Base-by-base conservation (phyloP, 108 stramenopile species). In the Bacterosira constricta region DNA sequence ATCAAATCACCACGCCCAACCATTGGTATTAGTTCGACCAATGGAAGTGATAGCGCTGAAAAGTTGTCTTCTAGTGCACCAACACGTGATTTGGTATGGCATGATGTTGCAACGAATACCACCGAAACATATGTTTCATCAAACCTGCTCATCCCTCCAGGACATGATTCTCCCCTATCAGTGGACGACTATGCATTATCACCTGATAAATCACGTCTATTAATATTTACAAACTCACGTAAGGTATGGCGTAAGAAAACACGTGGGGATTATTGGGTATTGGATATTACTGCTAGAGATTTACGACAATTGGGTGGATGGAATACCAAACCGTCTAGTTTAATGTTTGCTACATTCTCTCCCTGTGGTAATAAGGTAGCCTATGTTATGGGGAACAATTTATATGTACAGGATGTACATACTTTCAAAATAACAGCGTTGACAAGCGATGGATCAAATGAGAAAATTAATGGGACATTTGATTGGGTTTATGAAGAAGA, bases 401-500 rank as follows among this genome's bases (percentile, higher is more conserved):
- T 77, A 2, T 69, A 77, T 23, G 75, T 69, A 0, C 75, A 77
- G 66, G 75, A 77, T 63, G 66, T 77, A 32, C 75, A 77, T 49
- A 77, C 75, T 11, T 77, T 77, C 42, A 53, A 69, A 53, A 77
- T 69, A 21, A 69, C 67, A 0, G 35, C 75, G 5, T 31, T 77
- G 44, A 77, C 75, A 6, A 47, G 52, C 23, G 67, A 77, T 39
- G 75, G 75, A 32, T 69, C 67, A 5, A 32, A 27, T 12, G 68
- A 60, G 0, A 56, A 63, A 12, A 77, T 77, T 38, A 77, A 77
- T 47, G 75, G 75, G 0, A 77, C 75, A 21, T 77, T 77, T 63
- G 75, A 77, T 38, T 77, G 75, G 75, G 75, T 77, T 0, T 77
- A 77, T 29, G 75, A 77, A 26, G 75, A 77, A 45, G 75, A 77